Evolutionary conservation across 108 stramenopile genomes (phyloP).

Genomic region (Fragilaria crotonensis): DNA sequence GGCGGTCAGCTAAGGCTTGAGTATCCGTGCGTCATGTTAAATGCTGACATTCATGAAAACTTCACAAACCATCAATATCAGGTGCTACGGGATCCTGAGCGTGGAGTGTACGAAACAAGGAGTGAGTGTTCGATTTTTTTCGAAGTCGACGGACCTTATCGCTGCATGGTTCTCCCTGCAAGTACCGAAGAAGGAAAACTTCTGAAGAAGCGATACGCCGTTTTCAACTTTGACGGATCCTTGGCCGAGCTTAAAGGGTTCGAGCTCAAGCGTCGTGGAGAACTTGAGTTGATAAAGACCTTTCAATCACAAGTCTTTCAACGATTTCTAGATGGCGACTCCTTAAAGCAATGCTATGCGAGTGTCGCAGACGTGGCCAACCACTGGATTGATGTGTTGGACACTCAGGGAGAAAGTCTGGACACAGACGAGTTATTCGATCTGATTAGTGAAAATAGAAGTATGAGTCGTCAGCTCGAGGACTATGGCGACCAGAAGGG

Average conservation of each 20-base stretch:
- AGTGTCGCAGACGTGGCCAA: conserved; percentile 95
- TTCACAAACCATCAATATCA: conserved; percentile 99
- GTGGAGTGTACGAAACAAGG: conserved; percentile 80
- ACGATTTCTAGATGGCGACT: conserved; percentile 85
- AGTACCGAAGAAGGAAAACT: conserved; percentile 98
- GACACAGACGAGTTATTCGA: conserved; percentile 95
- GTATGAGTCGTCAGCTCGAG: conserved; percentile 94
- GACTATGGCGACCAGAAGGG: conserved; percentile 97
- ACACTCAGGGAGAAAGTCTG: conserved; percentile 85
- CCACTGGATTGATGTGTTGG: conserved; percentile 98
- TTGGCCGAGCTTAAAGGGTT: conserved; percentile 99
- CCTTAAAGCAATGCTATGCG: conserved; percentile 88
- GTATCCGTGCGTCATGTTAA: conserved; percentile 99
- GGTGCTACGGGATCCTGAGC: conserved; percentile 72
- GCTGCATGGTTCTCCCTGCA: conserved; percentile 97
- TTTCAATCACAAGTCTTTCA: conserved; percentile 98
- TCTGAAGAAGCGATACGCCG: conserved; percentile 99
- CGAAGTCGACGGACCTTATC: conserved; percentile 99
- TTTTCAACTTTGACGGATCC: conserved; percentile 98
- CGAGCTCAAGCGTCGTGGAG: conserved; percentile 98
- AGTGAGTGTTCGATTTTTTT: conserved; percentile 99
- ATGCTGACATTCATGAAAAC: conserved; percentile 96
- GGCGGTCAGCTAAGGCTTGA: conserved; percentile 78
- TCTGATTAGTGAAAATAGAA: conserved; percentile 96
- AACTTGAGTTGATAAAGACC: conserved; percentile 98